Percentiles rank a stretch among this genome's conserved stretches.
phyloP scores from a whole-genome alignment of 2,329 filamentous ascomycete genomes.

The Escovopsis sp. region DNA sequence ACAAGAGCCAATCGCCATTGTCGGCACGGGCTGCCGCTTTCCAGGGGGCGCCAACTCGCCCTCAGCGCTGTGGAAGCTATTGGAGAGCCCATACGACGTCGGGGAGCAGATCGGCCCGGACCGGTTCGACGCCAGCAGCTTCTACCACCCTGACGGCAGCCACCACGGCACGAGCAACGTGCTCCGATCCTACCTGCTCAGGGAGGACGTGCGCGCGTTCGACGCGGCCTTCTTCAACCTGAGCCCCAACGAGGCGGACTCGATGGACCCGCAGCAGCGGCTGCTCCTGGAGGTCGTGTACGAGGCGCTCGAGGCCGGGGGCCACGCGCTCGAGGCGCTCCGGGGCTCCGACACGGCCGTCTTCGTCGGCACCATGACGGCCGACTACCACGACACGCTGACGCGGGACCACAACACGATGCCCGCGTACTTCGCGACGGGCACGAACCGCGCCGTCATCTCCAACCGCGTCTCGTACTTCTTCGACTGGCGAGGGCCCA shows the following conservation, averaged over 20 bases:
- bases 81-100: slow-evolving; percentile 17
- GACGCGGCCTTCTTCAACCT: slow-evolving; percentile 20
- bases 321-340: slow-evolving; percentile 9
- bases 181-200: slow-evolving; percentile 18
- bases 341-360: slow-evolving; percentile 20
- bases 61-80: slow-evolving; percentile 26
- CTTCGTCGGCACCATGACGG: slow-evolving; percentile 18
- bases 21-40: slow-evolving; percentile 29
- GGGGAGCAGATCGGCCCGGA: slow-evolving; percentile 23
- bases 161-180: slow-evolving; percentile 19
- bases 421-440: slow-evolving; percentile 26
- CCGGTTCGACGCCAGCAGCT: slow-evolving; percentile 26
- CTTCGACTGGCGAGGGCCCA: slow-evolving; percentile 31
- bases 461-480: slow-evolving; percentile 33
- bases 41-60: slow-evolving; percentile 22
- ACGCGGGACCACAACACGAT: slow-evolving; percentile 12
- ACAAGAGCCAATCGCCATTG: slow-evolving; percentile 11
- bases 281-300: slow-evolving; percentile 24
- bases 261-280: slow-evolving; percentile 9
- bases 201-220: slow-evolving; percentile 21
- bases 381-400: slow-evolving; percentile 23
- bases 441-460: slow-evolving; percentile 25
- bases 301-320: slow-evolving; percentile 24
- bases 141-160: slow-evolving; percentile 27
- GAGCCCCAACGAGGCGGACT: slow-evolving; percentile 1